phyloP scores from a whole-genome alignment of 1,284 basidiomycete genomes.

The Amylostereum areolatum region DNA sequence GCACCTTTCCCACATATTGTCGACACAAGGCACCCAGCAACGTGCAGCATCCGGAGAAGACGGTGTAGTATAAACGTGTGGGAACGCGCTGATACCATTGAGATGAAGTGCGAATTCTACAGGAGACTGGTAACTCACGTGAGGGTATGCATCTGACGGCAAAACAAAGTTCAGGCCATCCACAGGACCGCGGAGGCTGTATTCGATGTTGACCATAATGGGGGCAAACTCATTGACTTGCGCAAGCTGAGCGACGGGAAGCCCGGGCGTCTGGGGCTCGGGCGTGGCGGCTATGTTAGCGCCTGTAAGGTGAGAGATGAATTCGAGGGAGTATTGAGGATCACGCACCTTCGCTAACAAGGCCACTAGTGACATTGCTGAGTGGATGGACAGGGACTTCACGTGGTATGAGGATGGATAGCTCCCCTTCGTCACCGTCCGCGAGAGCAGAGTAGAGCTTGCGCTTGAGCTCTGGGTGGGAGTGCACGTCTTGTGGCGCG shows the following conservation, averaged over 20 bases:
- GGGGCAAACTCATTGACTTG: constrained; percentile 65
- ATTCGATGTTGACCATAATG: constrained; percentile 72
- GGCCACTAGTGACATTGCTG: constrained; percentile 34
- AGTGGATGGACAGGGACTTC: constrained; percentile 49
- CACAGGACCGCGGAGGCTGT: constrained; percentile 74
- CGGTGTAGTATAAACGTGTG: constrained; percentile 89
- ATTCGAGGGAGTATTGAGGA: neutral
- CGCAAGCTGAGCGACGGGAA: constrained; percentile 30
- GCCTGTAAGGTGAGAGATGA: neutral
- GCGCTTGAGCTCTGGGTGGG: constrained; percentile 91
- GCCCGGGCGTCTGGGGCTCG: constrained; percentile 68
- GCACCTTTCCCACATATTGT: constrained; percentile 93
- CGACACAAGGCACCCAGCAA: constrained; percentile 97
- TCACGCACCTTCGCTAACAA: constrained; percentile 42
- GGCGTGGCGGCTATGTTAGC: constrained; percentile 57
- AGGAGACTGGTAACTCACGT: constrained; percentile 50
- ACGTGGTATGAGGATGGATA: constrained; percentile 91
- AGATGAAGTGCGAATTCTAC: constrained; percentile 8
- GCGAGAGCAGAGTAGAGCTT: constrained; percentile 86
- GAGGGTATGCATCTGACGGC: constrained; percentile 76
- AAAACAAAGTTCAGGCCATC: constrained; percentile 86
- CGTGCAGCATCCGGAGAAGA: constrained; percentile 87
- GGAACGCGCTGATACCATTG: constrained; percentile 66
- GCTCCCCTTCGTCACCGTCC: constrained; percentile 90
- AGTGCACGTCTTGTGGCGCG: constrained; percentile 78